A percentile compares a stretch with the other conserved stretches of the same genome.
These are phyloP conservation scores for Pythium pyrilobum DNA, from an alignment of 352 stramenopile species.

Conservation along the genomic window DNA sequence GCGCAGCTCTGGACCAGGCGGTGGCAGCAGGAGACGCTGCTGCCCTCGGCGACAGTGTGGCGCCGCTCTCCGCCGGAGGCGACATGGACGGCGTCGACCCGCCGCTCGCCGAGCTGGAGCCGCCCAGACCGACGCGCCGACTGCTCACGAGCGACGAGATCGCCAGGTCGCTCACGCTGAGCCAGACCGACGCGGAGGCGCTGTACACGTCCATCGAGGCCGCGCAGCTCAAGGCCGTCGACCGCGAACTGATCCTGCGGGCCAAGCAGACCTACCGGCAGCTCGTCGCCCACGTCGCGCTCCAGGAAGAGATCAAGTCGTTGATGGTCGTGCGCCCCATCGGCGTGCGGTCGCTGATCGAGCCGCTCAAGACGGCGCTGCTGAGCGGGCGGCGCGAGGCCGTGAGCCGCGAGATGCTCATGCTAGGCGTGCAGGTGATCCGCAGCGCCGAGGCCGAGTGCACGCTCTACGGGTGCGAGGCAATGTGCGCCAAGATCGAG, in stretches of 20 bases:
- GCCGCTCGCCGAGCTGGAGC: constrained; percentile 2
- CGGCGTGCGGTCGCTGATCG: constrained; percentile 60
- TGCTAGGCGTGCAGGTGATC: constrained; percentile 55
- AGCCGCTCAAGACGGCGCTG: constrained; percentile 54
- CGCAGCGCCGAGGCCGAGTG: constrained; percentile 73
- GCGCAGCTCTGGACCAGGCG: no score
- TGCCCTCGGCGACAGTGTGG: not conserved
- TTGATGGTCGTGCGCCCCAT: constrained; percentile 64
- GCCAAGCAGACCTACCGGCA: constrained; percentile 63
- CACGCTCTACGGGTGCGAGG: constrained; percentile 71
- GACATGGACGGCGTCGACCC: constrained; percentile 22
- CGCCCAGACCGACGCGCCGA: constrained; percentile 6
- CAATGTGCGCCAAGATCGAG: constrained; percentile 56
- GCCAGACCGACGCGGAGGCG: constrained; percentile 62
- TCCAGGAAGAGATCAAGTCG: constrained; percentile 79
- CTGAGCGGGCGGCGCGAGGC: constrained; percentile 38
- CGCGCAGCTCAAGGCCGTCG: constrained; percentile 54
- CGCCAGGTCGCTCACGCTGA: constrained; percentile 41
- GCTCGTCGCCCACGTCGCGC: constrained; percentile 56
- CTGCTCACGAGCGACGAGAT: constrained; percentile 39
- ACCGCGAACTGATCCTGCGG: constrained; percentile 41
- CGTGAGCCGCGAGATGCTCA: constrained; percentile 49
- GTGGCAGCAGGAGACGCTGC: not conserved
- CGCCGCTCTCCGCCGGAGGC: not conserved
- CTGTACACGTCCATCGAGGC: constrained; percentile 70